Base-by-base conservation (phyloP, 495 filamentous ascomycete genomes). In the Penicillium bialowiezense region DNA sequence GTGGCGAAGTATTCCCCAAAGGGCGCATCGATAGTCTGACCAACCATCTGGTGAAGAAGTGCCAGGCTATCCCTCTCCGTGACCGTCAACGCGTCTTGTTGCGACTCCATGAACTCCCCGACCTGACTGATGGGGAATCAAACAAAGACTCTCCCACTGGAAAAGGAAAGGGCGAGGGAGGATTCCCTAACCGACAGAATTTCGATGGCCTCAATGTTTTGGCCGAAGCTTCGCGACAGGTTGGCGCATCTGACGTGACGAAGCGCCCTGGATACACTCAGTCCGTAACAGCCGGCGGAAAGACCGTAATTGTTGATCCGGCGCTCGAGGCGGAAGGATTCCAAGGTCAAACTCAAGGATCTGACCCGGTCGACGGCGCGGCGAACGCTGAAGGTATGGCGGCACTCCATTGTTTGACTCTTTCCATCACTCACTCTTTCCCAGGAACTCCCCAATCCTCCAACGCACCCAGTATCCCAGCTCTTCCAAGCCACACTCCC, bases 1-100 rank as follows among this genome's bases (percentile, higher is more conserved):
- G 90, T 58, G 87, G 88, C 39, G 87, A 92, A 58, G 80, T 83
- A 55, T 92, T 92, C 50, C 87, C 88, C 36, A 91, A 91, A 56
- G 90, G 90, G 54, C 80, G 90, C 41, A 82, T 88, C 59, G 90
- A 95, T 51, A 88, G 81, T 58, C 68, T 95, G 15, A 86, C 79
- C 26, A 83, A 72, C 54, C 90, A 95, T 60, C 71, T 95, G 38
- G 78, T 85, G 35, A 91, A 89, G 66, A 90, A 86, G 69, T 95
- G 90, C 60, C 85, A 84, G 34, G 86, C 83, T 15, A 84, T 91
- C 24, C 74, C 80, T 28, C 68, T 85, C 47, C 75, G 77, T 34
- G 84, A 88, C 47, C 78, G 86, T 17, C 79, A 84, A 63, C 80
- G 81, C 52, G 84, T 84, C 42, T 64, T 85, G 36, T 67, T 87